phyloP scores from a whole-genome alignment of 2,329 filamentous ascomycete genomes.

The Fusarium sambucinum region DNA sequence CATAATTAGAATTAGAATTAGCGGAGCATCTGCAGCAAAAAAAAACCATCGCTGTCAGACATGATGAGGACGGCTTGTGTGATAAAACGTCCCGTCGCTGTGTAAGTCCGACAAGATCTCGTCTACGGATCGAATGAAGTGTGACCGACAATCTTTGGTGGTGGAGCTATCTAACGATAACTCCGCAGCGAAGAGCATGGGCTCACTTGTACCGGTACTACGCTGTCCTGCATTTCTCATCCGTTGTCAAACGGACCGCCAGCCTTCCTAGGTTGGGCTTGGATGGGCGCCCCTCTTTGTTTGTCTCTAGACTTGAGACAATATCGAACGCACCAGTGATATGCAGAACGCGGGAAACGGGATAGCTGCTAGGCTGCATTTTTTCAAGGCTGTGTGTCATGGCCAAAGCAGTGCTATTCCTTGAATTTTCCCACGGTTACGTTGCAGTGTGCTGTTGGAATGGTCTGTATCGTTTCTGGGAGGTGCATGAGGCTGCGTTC shows the following conservation, averaged over 20 bases:
- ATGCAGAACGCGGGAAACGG: neutral
- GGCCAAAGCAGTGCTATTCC: neutral
- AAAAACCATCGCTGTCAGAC: neutral
- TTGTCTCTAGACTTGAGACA: neutral
- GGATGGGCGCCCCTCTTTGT: neutral
- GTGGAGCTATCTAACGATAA: conserved; percentile 25
- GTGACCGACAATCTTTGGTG: conserved; percentile 11
- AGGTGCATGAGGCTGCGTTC: conserved; percentile 28
- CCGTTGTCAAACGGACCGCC: conserved; percentile 7
- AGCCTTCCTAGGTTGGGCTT: conserved; percentile 8
- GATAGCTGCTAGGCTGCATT: neutral
- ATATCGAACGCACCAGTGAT: conserved; percentile 15
- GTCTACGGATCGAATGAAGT: conserved; percentile 10
- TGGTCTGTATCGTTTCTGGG: neutral
- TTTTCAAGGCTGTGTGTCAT: conserved; percentile 17
- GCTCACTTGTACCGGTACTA: conserved; percentile 17
- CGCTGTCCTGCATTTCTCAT: conserved; percentile 15
- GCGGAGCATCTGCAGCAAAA: neutral
- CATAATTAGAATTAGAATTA: too few species aligned
- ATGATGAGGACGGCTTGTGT: neutral
- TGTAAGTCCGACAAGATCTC: conserved; percentile 2
- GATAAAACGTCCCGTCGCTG: neutral
- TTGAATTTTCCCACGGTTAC: neutral
- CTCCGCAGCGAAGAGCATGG: conserved; percentile 13
- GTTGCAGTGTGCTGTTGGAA: conserved; percentile 12